A percentile compares a stretch with the other conserved stretches of the same genome.
Evolutionary conservation across 495 filamentous ascomycete genomes (phyloP).

Genomic region (Usnea hakonensis): DNA sequence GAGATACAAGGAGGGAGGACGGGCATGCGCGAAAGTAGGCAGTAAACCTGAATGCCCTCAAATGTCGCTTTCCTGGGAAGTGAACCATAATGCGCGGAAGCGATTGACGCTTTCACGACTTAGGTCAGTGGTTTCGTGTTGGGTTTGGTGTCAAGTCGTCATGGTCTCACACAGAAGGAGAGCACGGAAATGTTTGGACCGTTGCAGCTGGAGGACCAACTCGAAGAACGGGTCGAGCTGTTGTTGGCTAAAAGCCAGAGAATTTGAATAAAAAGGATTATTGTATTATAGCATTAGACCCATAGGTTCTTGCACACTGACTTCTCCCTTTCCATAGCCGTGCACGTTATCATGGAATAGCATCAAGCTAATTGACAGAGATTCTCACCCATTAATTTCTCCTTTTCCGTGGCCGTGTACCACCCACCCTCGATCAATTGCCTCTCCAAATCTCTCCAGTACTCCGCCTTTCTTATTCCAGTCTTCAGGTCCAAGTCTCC

Average conservation of each 20-base stretch:
- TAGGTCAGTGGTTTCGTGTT: not conserved
- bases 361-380: conserved; percentile 12
- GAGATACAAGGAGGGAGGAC: not conserved
- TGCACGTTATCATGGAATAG: not conserved
- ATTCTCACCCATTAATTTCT: conserved; percentile 23
- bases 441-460: conserved; percentile 64
- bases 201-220: not conserved
- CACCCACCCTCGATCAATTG: conserved; percentile 61
- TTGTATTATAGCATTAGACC: not conserved
- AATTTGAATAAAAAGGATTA: not conserved
- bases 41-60: not conserved
- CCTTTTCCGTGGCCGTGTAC: conserved; percentile 52
- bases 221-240: not conserved
- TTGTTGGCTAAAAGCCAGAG: not conserved
- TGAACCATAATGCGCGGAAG: not conserved
- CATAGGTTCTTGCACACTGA: too few relatives aligned
- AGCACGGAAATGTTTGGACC: not conserved
- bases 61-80: not conserved
- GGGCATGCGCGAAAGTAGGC: not conserved
- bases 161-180: not conserved
- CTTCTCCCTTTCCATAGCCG: too few relatives aligned
- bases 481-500: conserved; percentile 87
- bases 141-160: not conserved
- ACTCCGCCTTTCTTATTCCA: conserved; percentile 52
- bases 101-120: not conserved